A percentile compares a stretch with the other conserved stretches of the same genome.
These are phyloP conservation scores for Ambrosia artemisiifolia DNA, from an alignment of 129 eudicot species.

Conservation along the genomic window DNA sequence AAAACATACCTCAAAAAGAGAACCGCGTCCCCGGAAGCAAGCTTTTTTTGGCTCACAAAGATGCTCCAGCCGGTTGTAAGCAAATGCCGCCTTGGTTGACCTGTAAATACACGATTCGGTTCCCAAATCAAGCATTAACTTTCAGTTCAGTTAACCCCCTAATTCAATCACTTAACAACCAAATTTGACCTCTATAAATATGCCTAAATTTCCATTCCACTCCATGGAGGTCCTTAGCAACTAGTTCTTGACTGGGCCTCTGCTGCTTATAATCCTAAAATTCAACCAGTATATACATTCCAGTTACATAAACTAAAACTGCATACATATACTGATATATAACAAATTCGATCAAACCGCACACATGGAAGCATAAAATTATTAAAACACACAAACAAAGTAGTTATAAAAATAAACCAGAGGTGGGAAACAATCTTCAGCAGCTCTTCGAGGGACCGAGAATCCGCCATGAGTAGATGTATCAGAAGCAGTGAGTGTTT, in stretches of 20 bases:
- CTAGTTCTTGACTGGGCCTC: conserved; percentile 93
- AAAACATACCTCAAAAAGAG: conserved; percentile 75
- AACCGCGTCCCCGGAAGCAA: conserved; percentile 91
- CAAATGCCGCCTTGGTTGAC: conserved; percentile 97
- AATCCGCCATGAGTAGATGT: conserved; percentile 98
- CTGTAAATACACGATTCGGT: conserved; percentile 34
- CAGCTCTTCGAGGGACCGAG: conserved; percentile 90
- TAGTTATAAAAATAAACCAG: conserved; percentile 39
- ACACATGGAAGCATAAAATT: background rate
- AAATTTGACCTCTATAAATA: conserved; percentile 73
- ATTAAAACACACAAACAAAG: background rate
- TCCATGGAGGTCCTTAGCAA: conserved; percentile 93
- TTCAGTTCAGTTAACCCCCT: background rate
- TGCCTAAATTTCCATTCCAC: conserved; percentile 95
- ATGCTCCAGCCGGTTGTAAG: conserved; percentile 98
- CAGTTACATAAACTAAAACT: conserved; percentile 6
- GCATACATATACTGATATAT: background rate
- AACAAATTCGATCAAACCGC: background rate
- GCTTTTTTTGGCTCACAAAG: conserved; percentile 94
- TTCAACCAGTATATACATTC: conserved; percentile 7
- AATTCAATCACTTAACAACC: conserved; percentile 1
- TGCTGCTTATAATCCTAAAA: conserved; percentile 78
- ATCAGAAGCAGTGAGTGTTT: conserved; percentile 94
- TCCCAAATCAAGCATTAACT: conserved; percentile 14
- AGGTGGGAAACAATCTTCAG: conserved; percentile 88